A percentile compares a stretch with the other conserved stretches of the same genome.
phyloP scores from a whole-genome alignment of 371 early-diverging fungal species.

The Mortierella sp. region DNA sequence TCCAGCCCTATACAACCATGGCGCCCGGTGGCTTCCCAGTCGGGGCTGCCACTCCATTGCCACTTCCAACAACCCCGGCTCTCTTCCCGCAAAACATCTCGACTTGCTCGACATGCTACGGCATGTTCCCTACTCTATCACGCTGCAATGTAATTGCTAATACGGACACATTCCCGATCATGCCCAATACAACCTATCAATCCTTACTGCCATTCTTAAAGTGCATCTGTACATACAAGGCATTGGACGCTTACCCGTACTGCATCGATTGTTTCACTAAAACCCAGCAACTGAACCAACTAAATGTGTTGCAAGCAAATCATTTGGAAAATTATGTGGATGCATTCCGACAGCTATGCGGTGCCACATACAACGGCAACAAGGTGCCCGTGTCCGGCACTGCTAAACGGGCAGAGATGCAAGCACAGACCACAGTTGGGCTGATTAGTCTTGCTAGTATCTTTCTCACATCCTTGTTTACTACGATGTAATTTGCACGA shows the following conservation, averaged over 20 bases:
- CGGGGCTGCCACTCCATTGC: slow-evolving; percentile 5
- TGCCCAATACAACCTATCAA: slow-evolving; percentile 32
- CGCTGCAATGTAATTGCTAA: slow-evolving; percentile 50
- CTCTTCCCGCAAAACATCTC: slow-evolving; percentile 51
- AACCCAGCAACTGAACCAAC: slow-evolving; percentile 37
- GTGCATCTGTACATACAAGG: slow-evolving; percentile 47
- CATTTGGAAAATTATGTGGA: slow-evolving; percentile 41
- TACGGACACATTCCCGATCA: slow-evolving; percentile 31
- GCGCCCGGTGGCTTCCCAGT: slow-evolving; percentile 11
- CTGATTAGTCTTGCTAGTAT: background rate
- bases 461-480: background rate
- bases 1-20: slow-evolving; percentile 30
- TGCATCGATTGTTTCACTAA: slow-evolving; percentile 47
- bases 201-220: slow-evolving; percentile 39
- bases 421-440: background rate
- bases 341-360: slow-evolving; percentile 49
- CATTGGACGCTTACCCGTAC: slow-evolving; percentile 42
- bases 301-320: slow-evolving; percentile 43
- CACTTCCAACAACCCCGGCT: slow-evolving; percentile 39
- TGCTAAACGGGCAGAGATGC: background rate
- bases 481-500: background rate
- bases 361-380: slow-evolving; percentile 44
- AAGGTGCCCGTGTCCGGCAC: slow-evolving; percentile 11
- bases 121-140: slow-evolving; percentile 40
- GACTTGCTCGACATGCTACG: slow-evolving; percentile 43